Percentiles rank a stretch among this genome's conserved stretches.
phyloP scores from a whole-genome alignment of 2,329 filamentous ascomycete genomes.

The Phaeosphaeria sp. region DNA sequence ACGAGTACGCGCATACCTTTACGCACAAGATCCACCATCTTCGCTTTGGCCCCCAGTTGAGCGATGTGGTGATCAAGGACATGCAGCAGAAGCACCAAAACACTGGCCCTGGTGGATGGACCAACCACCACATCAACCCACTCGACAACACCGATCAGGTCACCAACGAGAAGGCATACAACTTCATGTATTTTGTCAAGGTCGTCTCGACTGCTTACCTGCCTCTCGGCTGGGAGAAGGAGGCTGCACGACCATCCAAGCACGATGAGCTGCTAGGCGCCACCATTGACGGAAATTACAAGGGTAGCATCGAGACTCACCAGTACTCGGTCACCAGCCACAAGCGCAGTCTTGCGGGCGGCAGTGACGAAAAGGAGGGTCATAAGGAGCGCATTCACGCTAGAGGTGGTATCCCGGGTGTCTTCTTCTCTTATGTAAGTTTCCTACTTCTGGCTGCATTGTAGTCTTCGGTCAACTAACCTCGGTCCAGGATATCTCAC shows the following conservation, averaged over 20 bases:
- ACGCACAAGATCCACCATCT: slow-evolving; percentile 87
- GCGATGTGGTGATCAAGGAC: slow-evolving; percentile 65
- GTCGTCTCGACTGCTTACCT: slow-evolving; percentile 96
- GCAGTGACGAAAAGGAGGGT: slow-evolving; percentile 82
- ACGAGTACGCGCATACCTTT: slow-evolving; percentile 78
- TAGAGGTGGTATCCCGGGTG: slow-evolving; percentile 88
- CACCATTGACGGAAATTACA: slow-evolving; percentile 62
- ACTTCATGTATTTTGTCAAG: slow-evolving; percentile 99
- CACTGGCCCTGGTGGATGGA: slow-evolving; percentile 70
- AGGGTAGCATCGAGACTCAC: slow-evolving; percentile 91
- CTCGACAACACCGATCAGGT: slow-evolving; percentile 80
- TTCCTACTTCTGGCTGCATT: not conserved
- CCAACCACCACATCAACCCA: slow-evolving; percentile 90
- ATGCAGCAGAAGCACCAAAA: slow-evolving; percentile 57
- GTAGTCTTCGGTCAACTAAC: slow-evolving; percentile 13
- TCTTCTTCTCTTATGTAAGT: slow-evolving; percentile 97
- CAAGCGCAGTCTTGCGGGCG: slow-evolving; percentile 84
- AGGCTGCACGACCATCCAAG: slow-evolving; percentile 42
- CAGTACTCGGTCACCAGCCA: slow-evolving; percentile 99
- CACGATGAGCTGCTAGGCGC: slow-evolving; percentile 60
- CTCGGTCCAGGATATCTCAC: slow-evolving; percentile 84
- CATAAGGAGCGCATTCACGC: slow-evolving; percentile 93
- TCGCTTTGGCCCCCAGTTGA: slow-evolving; percentile 90
- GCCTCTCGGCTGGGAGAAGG: slow-evolving; percentile 83
- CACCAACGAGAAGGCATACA: slow-evolving; percentile 83